Percentiles rank a stretch among this genome's conserved stretches.
phyloP scores from a whole-genome alignment of 495 filamentous ascomycete genomes.

The Penicillium robsamsonii region DNA sequence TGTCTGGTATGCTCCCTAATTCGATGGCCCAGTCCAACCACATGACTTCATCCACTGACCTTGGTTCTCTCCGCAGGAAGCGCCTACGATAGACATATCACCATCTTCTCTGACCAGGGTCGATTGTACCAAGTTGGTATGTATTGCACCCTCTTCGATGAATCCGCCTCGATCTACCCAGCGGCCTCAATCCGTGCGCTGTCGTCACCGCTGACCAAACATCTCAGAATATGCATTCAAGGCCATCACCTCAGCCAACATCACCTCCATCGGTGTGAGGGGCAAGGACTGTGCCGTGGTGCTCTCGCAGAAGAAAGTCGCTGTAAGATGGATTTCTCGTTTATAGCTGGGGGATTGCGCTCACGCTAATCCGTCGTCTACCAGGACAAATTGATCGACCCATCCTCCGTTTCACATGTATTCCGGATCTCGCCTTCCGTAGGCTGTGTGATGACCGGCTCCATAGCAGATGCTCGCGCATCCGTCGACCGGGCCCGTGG shows the following conservation, averaged over 20 bases:
- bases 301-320: constrained; percentile 98
- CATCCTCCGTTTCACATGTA: constrained; percentile 93
- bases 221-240: constrained; percentile 98
- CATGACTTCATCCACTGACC: constrained; percentile 45
- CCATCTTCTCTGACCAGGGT: constrained; percentile 98
- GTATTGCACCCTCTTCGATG: constrained; percentile 36
- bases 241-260: constrained; percentile 97
- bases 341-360: neutral
- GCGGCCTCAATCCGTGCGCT: neutral
- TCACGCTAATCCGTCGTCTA: constrained; percentile 8
- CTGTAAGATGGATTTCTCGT: constrained; percentile 61
- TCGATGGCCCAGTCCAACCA: constrained; percentile 12
- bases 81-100: constrained; percentile 98
- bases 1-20: constrained; percentile 40
- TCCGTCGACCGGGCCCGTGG: constrained; percentile 87
- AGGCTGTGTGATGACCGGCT: constrained; percentile 97
- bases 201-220: constrained; percentile 26
- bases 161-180: neutral
- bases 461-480: constrained; percentile 94
- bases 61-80: constrained; percentile 61
- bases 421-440: constrained; percentile 95
- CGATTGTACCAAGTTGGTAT: constrained; percentile 98
- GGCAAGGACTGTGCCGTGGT: constrained; percentile 97
- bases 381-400: constrained; percentile 98
- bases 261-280: constrained; percentile 92